These are phyloP conservation scores for Flagelloscypha sp. DNA, from an alignment of 768 basidiomycete species.

Conservation along the genomic window DNA sequence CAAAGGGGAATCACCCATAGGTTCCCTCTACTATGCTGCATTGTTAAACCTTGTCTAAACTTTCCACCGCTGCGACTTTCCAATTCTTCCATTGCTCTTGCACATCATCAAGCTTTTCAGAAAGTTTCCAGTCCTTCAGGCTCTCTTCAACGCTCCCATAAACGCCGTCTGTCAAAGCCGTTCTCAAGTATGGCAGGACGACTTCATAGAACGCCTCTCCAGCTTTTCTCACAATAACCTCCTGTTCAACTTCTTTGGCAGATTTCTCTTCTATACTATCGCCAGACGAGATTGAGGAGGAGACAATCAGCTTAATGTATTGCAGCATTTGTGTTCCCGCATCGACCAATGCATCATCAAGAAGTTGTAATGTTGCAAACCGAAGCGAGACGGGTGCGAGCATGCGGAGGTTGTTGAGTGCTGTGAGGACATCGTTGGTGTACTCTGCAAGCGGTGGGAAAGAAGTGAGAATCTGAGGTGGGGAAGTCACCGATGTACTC, in stretches of 20 bases:
- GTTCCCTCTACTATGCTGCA: no score
- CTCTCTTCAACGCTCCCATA: no score
- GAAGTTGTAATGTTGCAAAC: conserved; percentile 33
- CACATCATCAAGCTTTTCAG: no score
- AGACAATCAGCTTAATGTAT: conserved; percentile 27
- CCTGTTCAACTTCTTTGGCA: conserved; percentile 18
- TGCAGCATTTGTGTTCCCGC: conserved; percentile 37
- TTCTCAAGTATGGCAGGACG: conserved; percentile 62
- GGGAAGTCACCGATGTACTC: no score
- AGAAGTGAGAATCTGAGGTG: conserved; percentile 62
- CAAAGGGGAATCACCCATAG: no score
- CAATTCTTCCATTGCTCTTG: no score
- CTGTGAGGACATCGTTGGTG: conserved; percentile 63
- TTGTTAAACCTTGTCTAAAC: no score
- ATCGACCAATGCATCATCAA: conserved; percentile 44
- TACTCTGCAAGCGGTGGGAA: conserved; percentile 70
- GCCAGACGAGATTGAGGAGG: conserved; percentile 3
- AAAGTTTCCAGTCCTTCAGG: no score
- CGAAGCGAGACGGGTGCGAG: conserved; percentile 65
- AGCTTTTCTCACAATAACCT: conserved; percentile 33
- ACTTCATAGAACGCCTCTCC: conserved; percentile 52
- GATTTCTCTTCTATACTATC: conserved; percentile 21
- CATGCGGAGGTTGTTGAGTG: conserved; percentile 74
- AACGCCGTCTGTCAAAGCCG: conserved; percentile 68
- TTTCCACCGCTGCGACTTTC: no score